Base-by-base conservation (phyloP, 2,329 filamentous ascomycete species). In the Myriosclerotinia duriaeana region DNA sequence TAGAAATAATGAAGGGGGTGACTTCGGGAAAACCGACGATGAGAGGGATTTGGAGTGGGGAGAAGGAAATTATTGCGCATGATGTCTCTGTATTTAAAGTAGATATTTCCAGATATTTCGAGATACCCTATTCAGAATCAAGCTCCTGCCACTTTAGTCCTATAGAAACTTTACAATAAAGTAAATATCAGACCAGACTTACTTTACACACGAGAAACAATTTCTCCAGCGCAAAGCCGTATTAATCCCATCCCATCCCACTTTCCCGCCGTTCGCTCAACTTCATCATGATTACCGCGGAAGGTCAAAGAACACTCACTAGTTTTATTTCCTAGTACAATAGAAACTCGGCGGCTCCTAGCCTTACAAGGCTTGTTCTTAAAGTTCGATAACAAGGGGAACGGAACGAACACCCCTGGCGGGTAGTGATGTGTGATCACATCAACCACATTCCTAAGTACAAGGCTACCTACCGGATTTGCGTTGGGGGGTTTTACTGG, bases 331-430 rank as follows among this genome's bases (percentile, higher is more conserved):
- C 58, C 44, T 50, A 26, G 50, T 50, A 12, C 34, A 40, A n/a
- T 50, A 17, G 5, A 20, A 50, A 36, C 14, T 26, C 58, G 44
- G 34, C 46, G n/a, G n/a, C 38, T 14, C 34, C 34, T 61, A 61
- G 58, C 58, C 58, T 36, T 40, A 38, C 44, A 26, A 61, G 44
- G 30, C 58, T 38, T 50, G 17, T 50, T 52, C 20, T 42, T 42
- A 26, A 17, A 48, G 30, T 36, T 22, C 26, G 26, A 34, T 34
- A 46, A 46, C 17, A 60, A 48, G 14, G 42, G 22, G 56, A 48
- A 22, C 14, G 8, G 15, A 61, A 20, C 17, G 20, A 36, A 22
- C 12, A 60, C 30, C 44, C 44, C 34, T 60, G 58, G 20, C 20
- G 46, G 44, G 22, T 38, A 50, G 34, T 50, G n/a, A 46, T 38